These are phyloP conservation scores for Quercus aquifolioides DNA, from an alignment of 306 rosid species.

Conservation along the genomic window DNA sequence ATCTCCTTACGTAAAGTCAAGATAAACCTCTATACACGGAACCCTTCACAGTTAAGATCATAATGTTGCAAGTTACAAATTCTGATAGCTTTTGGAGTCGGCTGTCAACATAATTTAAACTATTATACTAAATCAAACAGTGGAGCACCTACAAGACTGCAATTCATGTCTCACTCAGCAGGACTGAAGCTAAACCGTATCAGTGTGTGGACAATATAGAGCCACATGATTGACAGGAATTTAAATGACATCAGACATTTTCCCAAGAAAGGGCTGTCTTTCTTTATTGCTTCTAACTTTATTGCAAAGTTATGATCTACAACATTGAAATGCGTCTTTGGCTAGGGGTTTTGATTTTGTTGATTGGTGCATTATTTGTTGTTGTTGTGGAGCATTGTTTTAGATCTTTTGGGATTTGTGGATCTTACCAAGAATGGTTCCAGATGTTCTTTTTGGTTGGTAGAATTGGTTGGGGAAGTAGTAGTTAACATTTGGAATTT, in stretches of 20 bases:
- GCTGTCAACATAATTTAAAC: neutral
- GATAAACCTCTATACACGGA: neutral
- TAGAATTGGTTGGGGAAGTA: too few species aligned
- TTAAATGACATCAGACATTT: neutral
- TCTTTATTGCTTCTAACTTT: too few species aligned
- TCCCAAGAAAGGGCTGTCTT: too few species aligned
- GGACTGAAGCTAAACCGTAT: neutral
- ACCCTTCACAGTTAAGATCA: neutral
- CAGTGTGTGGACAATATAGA: too few species aligned
- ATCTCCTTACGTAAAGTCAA: neutral
- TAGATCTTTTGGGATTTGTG: too few species aligned
- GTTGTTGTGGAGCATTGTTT: too few species aligned
- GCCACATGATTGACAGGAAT: neutral
- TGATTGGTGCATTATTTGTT: too few species aligned
- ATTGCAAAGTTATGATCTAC: too few species aligned
- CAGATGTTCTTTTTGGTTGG: too few species aligned
- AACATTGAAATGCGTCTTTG: neutral
- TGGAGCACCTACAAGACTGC: neutral
- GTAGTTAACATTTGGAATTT: too few species aligned
- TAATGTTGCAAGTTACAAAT: neutral
- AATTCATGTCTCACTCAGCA: conserved; percentile 5
- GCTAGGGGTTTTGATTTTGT: too few species aligned
- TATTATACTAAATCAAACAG: neutral
- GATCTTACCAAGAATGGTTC: too few species aligned
- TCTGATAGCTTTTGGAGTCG: neutral